Evolutionary conservation across 1,284 basidiomycete genomes (phyloP), one percentile per base, ranked within the genome.

Genomic region (Pisolithus thermaeus): DNA sequence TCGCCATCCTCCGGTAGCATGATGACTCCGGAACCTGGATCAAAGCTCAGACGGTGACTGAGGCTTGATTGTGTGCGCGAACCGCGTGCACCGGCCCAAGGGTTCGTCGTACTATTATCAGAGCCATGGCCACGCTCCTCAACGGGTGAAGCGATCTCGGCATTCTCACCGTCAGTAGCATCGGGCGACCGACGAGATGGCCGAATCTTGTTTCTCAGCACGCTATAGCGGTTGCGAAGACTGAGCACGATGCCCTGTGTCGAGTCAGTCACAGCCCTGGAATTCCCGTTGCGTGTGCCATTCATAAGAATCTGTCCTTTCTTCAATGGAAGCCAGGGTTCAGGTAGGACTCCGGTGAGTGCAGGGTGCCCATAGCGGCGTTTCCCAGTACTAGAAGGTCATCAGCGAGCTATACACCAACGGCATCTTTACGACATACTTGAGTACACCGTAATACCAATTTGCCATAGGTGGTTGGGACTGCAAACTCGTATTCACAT

Each of bases 381-480:
- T 63, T 90, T 90, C 3, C 90, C 90, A 11, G 90, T 92, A 61
- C 87, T 90, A 52, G n/a, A 53, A 42, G 22, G 37, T 12, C 25
- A 46, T 36, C 50, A 53, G 38, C 46, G 12, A 42, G 12, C 53
- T 28, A 38, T 3, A 28, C 6, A 18, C 16, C 18, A 47, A n/a
- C 27, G 3, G 3, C 2, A n/a, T 7, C 11, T 14, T 44, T 16
- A 30, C 3, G 32, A 67, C 81, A 59, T 68, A 85, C 91, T 95
- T 95, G 6, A 97, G 75, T 8, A 96, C 90, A 0, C 93, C 93
- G 45, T 77, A 79, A 64, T 92, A 96, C 81, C 91, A 94, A 61
- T 90, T 90, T 11, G 88, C 85, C 90, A 97, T 93, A 0, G 94
- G 93, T 0, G 93, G 93, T 68, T 97, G 94, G 0, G 90, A 92